Evolutionary conservation across 2,329 filamentous ascomycete species (phyloP).

Genomic region (Penicillium sp.): DNA sequence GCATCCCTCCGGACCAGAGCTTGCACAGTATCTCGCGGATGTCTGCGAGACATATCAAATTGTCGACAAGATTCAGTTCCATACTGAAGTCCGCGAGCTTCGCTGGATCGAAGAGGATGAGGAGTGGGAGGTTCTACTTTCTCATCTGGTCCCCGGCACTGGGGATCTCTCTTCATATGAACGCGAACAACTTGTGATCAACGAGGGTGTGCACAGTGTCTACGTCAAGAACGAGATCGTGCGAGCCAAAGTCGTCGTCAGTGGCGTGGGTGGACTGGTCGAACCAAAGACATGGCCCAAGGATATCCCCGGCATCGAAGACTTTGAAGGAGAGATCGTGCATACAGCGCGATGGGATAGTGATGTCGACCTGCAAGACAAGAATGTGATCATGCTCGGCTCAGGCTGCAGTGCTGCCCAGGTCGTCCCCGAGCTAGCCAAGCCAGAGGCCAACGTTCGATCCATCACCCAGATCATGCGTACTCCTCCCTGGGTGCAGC

Average conservation of each 20-base stretch:
- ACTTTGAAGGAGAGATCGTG: conserved; percentile 62
- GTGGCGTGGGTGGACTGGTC: conserved; percentile 61
- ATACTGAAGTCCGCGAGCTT: conserved; percentile 61
- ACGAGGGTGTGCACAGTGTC: conserved; percentile 55
- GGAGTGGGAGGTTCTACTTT: conserved; percentile 61
- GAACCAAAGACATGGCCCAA: conserved; percentile 60
- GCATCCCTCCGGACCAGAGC: conserved; percentile 57
- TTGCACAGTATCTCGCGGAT: conserved; percentile 59
- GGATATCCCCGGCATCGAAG: conserved; percentile 58
- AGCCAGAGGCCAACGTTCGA: conserved; percentile 57
- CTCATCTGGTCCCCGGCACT: conserved; percentile 58
- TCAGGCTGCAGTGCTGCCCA: conserved; percentile 65
- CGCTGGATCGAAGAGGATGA: conserved; percentile 60
- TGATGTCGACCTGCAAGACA: conserved; percentile 59
- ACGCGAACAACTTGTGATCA: conserved; percentile 50
- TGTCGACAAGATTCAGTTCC: conserved; percentile 63
- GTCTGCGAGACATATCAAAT: conserved; percentile 61
- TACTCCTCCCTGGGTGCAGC: conserved; percentile 63
- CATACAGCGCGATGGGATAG: conserved; percentile 64
- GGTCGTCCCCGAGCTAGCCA: conserved; percentile 59
- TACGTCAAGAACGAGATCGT: conserved; percentile 60
- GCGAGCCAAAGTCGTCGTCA: conserved; percentile 61
- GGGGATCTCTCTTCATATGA: conserved; percentile 61
- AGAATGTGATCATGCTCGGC: conserved; percentile 64
- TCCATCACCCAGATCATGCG: conserved; percentile 66